These are phyloP conservation scores for Sarocladiaceae sp. DNA, from an alignment of 2,329 filamentous ascomycete species.

Conservation along the genomic window DNA sequence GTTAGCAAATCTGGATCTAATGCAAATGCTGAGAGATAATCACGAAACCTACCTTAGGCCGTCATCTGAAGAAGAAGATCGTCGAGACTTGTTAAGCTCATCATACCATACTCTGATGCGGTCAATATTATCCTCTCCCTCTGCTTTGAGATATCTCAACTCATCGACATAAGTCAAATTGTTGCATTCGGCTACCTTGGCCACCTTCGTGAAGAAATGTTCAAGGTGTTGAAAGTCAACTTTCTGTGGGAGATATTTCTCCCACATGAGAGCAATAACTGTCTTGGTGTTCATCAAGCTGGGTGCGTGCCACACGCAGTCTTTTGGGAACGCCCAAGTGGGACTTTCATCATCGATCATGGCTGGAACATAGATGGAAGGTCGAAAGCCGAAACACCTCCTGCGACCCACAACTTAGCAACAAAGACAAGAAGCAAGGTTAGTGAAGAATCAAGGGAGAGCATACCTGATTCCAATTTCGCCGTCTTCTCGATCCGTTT, in stretches of 20 bases:
- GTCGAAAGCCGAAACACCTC: not conserved
- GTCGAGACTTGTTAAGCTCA: not conserved
- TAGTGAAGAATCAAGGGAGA: not conserved
- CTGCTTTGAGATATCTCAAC: conserved; percentile 13
- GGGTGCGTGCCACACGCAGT: not conserved
- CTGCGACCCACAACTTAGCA: not conserved
- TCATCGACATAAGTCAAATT: conserved; percentile 14
- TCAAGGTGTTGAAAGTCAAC: conserved; percentile 13
- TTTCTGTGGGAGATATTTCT: not conserved
- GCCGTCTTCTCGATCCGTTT: not conserved
- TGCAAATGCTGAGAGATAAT: not conserved
- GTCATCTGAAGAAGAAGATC: not conserved
- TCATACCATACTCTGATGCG: conserved; percentile 11
- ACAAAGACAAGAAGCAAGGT: not conserved
- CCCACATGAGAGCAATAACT: not conserved
- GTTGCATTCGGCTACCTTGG: conserved; percentile 14
- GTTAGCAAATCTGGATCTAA: too few relatives aligned
- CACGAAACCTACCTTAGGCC: not conserved
- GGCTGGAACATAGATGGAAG: not conserved
- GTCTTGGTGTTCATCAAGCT: not conserved
- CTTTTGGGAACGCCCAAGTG: not conserved
- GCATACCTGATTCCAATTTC: not conserved
- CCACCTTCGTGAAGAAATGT: conserved; percentile 15
- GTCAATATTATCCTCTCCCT: conserved; percentile 15
- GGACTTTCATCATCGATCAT: not conserved